A percentile compares a stretch with the other conserved stretches of the same genome.
Evolutionary conservation across 1,284 basidiomycete species (phyloP).

Genomic region (Microbotryum scabiosae): DNA sequence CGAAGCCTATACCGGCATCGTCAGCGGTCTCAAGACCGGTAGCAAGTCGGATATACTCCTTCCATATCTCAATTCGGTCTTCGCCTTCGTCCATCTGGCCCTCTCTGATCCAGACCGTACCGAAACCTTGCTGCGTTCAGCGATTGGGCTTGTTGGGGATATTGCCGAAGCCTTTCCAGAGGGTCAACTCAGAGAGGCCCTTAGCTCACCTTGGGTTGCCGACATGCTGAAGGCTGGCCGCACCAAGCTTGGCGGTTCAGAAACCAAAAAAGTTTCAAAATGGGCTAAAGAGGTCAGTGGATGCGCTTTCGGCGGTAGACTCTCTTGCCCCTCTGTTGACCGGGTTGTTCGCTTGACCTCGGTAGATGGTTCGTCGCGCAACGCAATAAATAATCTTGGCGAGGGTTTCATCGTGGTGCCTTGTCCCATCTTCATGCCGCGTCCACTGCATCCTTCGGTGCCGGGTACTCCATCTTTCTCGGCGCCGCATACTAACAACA

Average conservation of each 20-base stretch:
- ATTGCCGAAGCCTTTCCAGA: constrained; percentile 76
- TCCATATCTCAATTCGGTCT: constrained; percentile 64
- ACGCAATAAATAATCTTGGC: constrained; percentile 15
- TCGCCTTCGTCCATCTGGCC: constrained; percentile 73
- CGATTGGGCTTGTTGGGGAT: constrained; percentile 82
- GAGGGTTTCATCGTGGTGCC: not conserved
- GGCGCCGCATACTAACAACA: too few species aligned
- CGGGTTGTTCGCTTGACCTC: too few species aligned
- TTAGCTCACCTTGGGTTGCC: constrained; percentile 75
- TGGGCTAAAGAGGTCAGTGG: constrained; percentile 49
- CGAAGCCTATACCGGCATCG: constrained; percentile 92
- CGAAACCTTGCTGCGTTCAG: constrained; percentile 65
- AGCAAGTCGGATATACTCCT: constrained; percentile 67
- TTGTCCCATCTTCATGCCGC: not conserved
- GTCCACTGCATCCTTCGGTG: too few species aligned
- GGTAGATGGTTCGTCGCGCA: constrained; percentile 31
- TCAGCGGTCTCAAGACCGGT: constrained; percentile 78
- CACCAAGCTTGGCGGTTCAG: constrained; percentile 43
- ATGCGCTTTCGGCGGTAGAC: too few species aligned
- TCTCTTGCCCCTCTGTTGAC: not conserved
- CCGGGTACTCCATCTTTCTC: too few species aligned
- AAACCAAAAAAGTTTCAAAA: constrained; percentile 47
- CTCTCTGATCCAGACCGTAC: constrained; percentile 75
- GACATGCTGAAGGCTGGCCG: constrained; percentile 59
- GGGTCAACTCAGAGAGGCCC: constrained; percentile 67